Evolutionary conservation across 257 asterid genomes (phyloP).

Genomic region (Linaria vulgaris): DNA sequence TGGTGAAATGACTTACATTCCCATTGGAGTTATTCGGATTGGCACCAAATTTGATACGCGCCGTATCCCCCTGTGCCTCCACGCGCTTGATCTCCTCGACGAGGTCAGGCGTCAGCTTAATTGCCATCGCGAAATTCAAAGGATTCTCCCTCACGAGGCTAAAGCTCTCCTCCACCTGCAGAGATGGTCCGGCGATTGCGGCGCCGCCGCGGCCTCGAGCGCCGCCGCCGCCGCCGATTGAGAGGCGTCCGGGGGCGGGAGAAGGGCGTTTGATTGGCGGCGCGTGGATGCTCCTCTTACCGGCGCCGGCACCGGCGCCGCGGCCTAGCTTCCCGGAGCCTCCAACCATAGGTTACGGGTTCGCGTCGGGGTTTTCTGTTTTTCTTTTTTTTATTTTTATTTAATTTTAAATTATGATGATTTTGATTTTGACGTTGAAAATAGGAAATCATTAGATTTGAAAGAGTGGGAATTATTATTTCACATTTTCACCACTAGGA

Average conservation of each 20-base stretch:
- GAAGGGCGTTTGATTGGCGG: conserved; percentile 62
- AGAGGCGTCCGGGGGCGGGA: conserved; percentile 39
- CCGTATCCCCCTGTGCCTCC: conserved; percentile 70
- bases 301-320: conserved; percentile 61
- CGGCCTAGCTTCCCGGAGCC: conserved; percentile 76
- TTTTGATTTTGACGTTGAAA: conserved; percentile 13
- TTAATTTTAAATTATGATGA: no score
- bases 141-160: conserved; percentile 79
- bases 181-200: conserved; percentile 29
- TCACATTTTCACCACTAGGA: conserved; percentile 22
- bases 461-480: conserved; percentile 14
- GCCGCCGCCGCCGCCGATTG: conserved; percentile 51
- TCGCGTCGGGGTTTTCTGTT: conserved; percentile 7
- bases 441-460: conserved; percentile 20
- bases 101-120: conserved; percentile 81
- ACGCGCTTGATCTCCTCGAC: conserved; percentile 98
- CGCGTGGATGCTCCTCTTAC: conserved; percentile 59
- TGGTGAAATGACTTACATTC: conserved; percentile 91
- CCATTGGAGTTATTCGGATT: conserved; percentile 67
- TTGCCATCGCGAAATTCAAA: conserved; percentile 82
- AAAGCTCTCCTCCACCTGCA: conserved; percentile 67
- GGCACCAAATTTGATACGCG: conserved; percentile 82
- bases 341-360: conserved; percentile 57
- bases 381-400: not conserved
- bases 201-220: conserved; percentile 51